phyloP scores from a whole-genome alignment of 805 yeast species.

The Kuraishia capsulata region DNA sequence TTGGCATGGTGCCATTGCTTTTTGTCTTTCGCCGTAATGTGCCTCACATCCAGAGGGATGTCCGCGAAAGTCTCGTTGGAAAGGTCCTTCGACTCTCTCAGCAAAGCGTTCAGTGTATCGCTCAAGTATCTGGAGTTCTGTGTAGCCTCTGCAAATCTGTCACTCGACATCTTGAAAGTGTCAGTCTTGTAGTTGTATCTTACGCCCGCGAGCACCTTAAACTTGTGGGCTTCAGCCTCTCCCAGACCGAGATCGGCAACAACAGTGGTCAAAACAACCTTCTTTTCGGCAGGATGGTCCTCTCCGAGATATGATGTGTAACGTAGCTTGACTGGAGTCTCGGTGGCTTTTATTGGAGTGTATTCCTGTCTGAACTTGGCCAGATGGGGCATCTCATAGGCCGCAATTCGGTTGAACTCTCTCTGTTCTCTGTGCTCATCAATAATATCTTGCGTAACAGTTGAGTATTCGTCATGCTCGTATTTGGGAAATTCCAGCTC shows the following conservation, averaged over 20 bases:
- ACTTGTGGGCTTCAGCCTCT: conserved; percentile 54
- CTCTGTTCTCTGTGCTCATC: conserved; percentile 69
- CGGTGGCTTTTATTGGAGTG: conserved; percentile 31
- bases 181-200: conserved; percentile 61
- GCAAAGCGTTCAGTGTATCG: conserved; percentile 49
- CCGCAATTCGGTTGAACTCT: conserved; percentile 72
- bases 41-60: conserved; percentile 76
- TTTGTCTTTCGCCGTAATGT: conserved; percentile 35
- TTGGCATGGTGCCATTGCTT: conserved; percentile 30
- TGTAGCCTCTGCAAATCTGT: conserved; percentile 63
- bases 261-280: conserved; percentile 52
- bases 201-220: conserved; percentile 68
- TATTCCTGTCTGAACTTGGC: conserved; percentile 69
- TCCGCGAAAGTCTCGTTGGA: conserved; percentile 57
- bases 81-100: conserved; percentile 56
- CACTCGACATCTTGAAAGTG: conserved; percentile 54
- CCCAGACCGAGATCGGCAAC: conserved; percentile 45
- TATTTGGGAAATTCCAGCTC: conserved; percentile 32
- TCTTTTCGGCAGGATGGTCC: conserved; percentile 56
- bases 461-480: conserved; percentile 57
- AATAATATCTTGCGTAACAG: conserved; percentile 62
- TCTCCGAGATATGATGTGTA: conserved; percentile 74
- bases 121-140: conserved; percentile 77
- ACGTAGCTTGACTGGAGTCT: conserved; percentile 53
- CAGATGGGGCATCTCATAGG: conserved; percentile 85